phyloP scores from a whole-genome alignment of 148 eudicot genomes.

The Tetragonia tetragonoides region DNA sequence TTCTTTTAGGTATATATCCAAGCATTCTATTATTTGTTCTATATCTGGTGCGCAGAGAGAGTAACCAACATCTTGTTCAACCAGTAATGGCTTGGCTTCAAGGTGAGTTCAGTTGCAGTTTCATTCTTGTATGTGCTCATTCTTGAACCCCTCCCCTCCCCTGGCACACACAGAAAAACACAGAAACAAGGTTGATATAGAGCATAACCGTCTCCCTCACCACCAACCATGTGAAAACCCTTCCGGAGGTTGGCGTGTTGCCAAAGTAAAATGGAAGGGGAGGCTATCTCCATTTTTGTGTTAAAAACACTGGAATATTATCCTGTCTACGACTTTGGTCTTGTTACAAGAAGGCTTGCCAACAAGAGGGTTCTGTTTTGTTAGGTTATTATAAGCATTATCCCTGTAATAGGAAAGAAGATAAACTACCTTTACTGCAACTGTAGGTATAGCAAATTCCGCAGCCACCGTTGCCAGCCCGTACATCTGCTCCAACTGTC shows the following conservation, averaged over 20 bases:
- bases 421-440: conserved; percentile 64
- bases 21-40: no score
- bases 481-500: conserved; percentile 53
- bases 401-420: neutral
- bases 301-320: neutral
- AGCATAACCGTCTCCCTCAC: neutral
- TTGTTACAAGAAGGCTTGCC: neutral
- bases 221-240: neutral
- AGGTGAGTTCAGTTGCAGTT: neutral
- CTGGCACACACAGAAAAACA: no score
- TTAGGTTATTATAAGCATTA: neutral
- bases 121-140: neutral
- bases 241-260: neutral
- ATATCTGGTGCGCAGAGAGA: neutral
- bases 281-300: neutral
- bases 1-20: no score
- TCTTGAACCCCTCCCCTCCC: no score
- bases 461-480: conserved; percentile 62
- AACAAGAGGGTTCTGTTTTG: neutral
- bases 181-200: neutral
- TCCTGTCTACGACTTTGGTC: neutral
- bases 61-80: neutral
- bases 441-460: conserved; percentile 74
- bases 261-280: neutral
- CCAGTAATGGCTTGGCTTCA: neutral